Base-by-base conservation (phyloP, 1,139 yeast genomes). In the Geotrichum candidum region DNA sequence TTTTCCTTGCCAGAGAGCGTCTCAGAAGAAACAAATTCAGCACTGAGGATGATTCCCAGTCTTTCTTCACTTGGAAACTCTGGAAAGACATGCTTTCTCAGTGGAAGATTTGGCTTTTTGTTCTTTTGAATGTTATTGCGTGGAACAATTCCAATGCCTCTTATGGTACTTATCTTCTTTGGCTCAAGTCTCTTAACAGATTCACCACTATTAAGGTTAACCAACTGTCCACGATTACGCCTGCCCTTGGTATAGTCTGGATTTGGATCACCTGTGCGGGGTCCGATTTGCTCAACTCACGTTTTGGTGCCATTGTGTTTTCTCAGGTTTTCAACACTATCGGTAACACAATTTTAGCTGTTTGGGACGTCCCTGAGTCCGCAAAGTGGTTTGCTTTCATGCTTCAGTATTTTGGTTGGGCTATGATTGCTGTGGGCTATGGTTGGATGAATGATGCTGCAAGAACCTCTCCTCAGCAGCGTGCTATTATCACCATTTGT, bases 91-190 rank as follows among this genome's bases (percentile, higher is more conserved):
- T 82, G 48, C 73, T 83, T 55, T 69, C 79, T 1, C 73, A 80
- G 41, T 83, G 86, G 86, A 82, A 81, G 66, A 72, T 82, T 57
- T 82, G 80, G 60, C 77, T 81, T 6, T 67, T 70, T 11, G 51
- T 67, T 25, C 33, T 71, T 51, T 69, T 85, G 84, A 80, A 83
- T 67, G 75, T 83, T 50, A 81, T 85, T 72, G 84, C 86, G 68
- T 86, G 89, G 89, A 84, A 84, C 70, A 83, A 83, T 72, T 77
- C 75, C 63, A 82, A 78, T 66, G 80, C 80, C 22, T 69, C 79
- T 2, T 76, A 82, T 6, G 86, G 90, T 54, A 75, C 79, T 25
- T 85, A 83, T 70, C 75, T 82, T 22, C 73, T 82, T 58, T 82
- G 86, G 85, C 73, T 82, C 60, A 77, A 81, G 67, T 79, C 84